Evolutionary conservation across 345 rosid genomes (phyloP).

Genomic region (Clarkia xantiana): DNA sequence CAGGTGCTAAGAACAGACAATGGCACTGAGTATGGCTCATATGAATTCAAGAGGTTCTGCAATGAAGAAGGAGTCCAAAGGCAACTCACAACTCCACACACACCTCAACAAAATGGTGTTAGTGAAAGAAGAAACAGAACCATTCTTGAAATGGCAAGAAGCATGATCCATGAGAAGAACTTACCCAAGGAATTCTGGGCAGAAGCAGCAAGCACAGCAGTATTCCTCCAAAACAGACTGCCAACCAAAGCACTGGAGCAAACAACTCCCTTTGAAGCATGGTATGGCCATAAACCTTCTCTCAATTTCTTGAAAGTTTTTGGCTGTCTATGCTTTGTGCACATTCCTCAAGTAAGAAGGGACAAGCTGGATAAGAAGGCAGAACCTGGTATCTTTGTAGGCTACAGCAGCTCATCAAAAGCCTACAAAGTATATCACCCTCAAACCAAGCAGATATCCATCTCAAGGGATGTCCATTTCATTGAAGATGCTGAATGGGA

Average conservation of each 20-base stretch:
- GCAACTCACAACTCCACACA: neutral
- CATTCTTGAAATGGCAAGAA: neutral
- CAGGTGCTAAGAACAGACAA: neutral
- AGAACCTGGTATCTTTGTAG: slow-evolving; percentile 4
- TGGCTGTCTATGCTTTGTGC: slow-evolving; percentile 1
- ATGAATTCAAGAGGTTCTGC: too few species aligned
- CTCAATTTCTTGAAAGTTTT: neutral
- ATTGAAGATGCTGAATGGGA: too few species aligned
- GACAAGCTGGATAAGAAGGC: slow-evolving; percentile 13
- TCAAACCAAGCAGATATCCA: neutral
- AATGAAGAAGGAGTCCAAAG: too few species aligned
- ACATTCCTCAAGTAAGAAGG: slow-evolving; percentile 8
- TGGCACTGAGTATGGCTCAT: too few species aligned
- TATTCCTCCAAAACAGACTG: neutral
- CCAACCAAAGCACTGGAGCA: slow-evolving; percentile 3
- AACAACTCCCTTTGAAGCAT: slow-evolving; percentile 1
- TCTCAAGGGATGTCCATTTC: neutral
- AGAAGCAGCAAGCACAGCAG: neutral
- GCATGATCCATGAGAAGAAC: neutral
- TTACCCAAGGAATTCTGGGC: neutral
- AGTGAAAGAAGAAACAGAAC: neutral
- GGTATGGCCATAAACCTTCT: slow-evolving; percentile 3
- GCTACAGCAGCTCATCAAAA: slow-evolving; percentile 4
- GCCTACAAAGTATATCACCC: too few species aligned
- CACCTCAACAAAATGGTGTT: neutral